Evolutionary conservation across 306 rosid genomes (phyloP).

Genomic region (Acmispon strigosus): DNA sequence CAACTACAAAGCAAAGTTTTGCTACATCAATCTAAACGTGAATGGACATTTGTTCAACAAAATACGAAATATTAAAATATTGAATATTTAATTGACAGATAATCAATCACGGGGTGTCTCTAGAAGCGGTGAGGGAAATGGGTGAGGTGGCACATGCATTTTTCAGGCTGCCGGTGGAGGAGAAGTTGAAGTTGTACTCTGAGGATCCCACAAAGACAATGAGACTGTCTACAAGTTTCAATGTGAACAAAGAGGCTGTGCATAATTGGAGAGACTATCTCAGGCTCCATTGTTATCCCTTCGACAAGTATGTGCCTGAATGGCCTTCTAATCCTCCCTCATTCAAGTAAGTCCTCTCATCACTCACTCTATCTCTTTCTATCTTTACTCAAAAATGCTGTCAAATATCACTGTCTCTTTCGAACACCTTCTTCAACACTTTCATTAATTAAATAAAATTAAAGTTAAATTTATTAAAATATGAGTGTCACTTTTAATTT

Average conservation of each 20-base stretch:
- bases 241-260: slow-evolving; percentile 59
- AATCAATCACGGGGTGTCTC: slow-evolving; percentile 60
- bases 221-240: slow-evolving; percentile 78
- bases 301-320: slow-evolving; percentile 51
- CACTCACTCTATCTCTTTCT: background rate
- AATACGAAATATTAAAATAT: too few species aligned
- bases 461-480: too few species aligned
- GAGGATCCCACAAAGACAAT: slow-evolving; percentile 79
- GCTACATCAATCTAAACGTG: too few species aligned
- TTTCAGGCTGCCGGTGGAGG: slow-evolving; percentile 63
- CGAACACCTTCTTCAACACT: too few species aligned
- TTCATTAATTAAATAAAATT: too few species aligned
- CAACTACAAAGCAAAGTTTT: too few species aligned
- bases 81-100: slow-evolving; percentile 32
- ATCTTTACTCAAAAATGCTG: too few species aligned
- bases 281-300: slow-evolving; percentile 82
- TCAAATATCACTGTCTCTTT: too few species aligned
- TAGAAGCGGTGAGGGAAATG: slow-evolving; percentile 48
- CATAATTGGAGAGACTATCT: slow-evolving; percentile 97
- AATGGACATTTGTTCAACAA: too few species aligned
- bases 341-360: slow-evolving; percentile 48
- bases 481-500: too few species aligned
- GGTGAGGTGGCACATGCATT: slow-evolving; percentile 48
- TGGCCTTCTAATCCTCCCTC: slow-evolving; percentile 85
- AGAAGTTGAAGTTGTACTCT: slow-evolving; percentile 80